A percentile compares a stretch with the other conserved stretches of the same genome.
Evolutionary conservation across 441 rosid species (phyloP).

Genomic region (Populus hybrid): DNA sequence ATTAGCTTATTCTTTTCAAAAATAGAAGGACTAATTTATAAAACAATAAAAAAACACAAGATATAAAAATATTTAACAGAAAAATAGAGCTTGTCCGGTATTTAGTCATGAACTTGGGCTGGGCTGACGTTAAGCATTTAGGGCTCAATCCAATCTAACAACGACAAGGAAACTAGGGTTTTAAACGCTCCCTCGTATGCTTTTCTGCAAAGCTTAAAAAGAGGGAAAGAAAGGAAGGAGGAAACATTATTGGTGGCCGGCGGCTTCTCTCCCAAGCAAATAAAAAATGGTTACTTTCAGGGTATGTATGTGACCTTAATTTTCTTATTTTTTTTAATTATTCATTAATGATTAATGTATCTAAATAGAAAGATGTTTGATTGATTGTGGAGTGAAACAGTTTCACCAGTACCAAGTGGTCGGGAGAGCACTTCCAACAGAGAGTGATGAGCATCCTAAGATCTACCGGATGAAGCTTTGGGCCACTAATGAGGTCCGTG

Average conservation of each 20-base stretch:
- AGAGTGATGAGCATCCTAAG: constrained; percentile 40
- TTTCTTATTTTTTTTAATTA: neutral
- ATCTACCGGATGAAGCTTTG: constrained; percentile 51
- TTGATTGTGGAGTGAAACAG: constrained; percentile 13
- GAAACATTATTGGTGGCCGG: neutral
- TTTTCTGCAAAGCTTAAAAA: neutral
- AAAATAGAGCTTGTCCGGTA: neutral
- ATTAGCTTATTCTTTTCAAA: too few species aligned
- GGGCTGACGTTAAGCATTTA: neutral
- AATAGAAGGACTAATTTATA: too few species aligned
- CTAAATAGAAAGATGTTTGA: neutral
- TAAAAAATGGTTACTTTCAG: constrained; percentile 20
- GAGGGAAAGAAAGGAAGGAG: neutral
- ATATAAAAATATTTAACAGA: too few species aligned
- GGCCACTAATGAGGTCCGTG: constrained; percentile 47
- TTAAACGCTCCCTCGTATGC: neutral
- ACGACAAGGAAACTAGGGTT: neutral
- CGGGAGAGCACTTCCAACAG: constrained; percentile 44
- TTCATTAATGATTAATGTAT: neutral
- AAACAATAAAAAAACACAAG: too few species aligned
- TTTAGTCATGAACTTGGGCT: neutral
- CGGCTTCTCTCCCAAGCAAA: neutral
- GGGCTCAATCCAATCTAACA: neutral
- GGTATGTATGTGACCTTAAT: neutral
- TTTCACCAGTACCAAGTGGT: constrained; percentile 51